phyloP scores from a whole-genome alignment of 2,329 filamentous ascomycete species.

The Paecilomyces fulvus region DNA sequence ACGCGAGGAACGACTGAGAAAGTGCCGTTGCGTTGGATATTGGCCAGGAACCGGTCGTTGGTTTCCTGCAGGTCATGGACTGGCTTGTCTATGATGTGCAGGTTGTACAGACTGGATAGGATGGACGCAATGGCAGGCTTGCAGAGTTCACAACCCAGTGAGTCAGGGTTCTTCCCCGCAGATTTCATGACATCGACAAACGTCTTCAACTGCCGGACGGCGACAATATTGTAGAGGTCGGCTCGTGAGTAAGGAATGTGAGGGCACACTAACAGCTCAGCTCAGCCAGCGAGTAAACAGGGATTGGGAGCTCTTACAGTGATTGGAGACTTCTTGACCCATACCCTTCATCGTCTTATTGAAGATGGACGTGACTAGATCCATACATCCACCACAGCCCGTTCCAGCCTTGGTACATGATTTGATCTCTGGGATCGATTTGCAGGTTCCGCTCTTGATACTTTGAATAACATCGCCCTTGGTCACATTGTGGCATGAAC shows the following conservation, averaged over 20 bases:
- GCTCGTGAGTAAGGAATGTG: conserved; percentile 78
- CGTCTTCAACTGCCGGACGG: conserved; percentile 66
- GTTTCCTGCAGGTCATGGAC: conserved; percentile 76
- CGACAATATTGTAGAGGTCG: conserved; percentile 84
- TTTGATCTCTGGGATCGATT: conserved; percentile 73
- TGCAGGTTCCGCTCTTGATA: conserved; percentile 72
- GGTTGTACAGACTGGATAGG: conserved; percentile 73
- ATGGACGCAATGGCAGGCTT: conserved; percentile 78
- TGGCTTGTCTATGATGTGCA: conserved; percentile 65
- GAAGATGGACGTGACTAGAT: conserved; percentile 81
- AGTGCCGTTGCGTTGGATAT: conserved; percentile 86
- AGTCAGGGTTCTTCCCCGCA: conserved; percentile 61
- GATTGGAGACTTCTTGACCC: conserved; percentile 80
- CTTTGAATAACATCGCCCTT: conserved; percentile 68
- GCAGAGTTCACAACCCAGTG: conserved; percentile 78
- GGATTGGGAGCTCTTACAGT: conserved; percentile 34
- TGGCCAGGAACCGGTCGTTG: conserved; percentile 79
- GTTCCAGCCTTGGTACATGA: conserved; percentile 86
- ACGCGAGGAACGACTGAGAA: conserved; percentile 82
- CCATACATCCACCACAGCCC: conserved; percentile 84
- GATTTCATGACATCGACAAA: conserved; percentile 70
- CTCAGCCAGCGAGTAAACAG: neutral
- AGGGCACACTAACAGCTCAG: conserved; percentile 52
- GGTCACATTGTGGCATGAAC: conserved; percentile 85
- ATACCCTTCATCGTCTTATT: conserved; percentile 78